Percentiles rank a stretch among this genome's conserved stretches.
These are phyloP conservation scores for Epichloe elymi DNA, from an alignment of 2,329 filamentous ascomycete genomes.

Conservation along the genomic window DNA sequence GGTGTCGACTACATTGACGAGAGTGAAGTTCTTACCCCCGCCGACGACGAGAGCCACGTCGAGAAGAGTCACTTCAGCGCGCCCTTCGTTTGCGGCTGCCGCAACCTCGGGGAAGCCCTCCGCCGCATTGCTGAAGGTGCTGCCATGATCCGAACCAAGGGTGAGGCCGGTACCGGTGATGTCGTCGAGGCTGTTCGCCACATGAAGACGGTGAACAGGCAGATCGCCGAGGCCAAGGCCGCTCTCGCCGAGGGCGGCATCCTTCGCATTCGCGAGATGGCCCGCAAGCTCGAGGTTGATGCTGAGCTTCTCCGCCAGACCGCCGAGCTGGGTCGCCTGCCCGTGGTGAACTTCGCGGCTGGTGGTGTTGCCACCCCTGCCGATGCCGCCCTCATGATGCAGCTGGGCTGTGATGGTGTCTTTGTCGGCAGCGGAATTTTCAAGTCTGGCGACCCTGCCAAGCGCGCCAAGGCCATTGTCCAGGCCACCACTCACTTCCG, in stretches of 20 bases:
- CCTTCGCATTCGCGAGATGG: conserved; percentile 50
- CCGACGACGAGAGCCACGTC: conserved; percentile 82
- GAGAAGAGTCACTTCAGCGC: conserved; percentile 72
- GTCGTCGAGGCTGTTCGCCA: conserved; percentile 94
- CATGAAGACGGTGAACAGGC: conserved; percentile 77
- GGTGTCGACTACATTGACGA: conserved; percentile 98
- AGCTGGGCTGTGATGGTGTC: conserved; percentile 92
- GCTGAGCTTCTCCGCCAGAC: conserved; percentile 73
- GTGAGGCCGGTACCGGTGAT: conserved; percentile 92
- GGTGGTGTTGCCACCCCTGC: conserved; percentile 99
- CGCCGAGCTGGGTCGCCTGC: conserved; percentile 73
- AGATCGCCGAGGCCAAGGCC: conserved; percentile 69
- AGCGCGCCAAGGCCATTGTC: conserved; percentile 88
- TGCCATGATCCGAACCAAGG: conserved; percentile 98
- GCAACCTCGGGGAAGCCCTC: conserved; percentile 86
- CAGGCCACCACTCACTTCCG: conserved; percentile 84
- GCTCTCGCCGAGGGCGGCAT: conserved; percentile 48
- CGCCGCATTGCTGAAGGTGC: conserved; percentile 85
- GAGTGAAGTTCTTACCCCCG: conserved; percentile 91
- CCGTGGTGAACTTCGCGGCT: conserved; percentile 95
- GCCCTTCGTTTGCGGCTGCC: conserved; percentile 93
- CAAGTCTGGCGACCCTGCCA: conserved; percentile 83
- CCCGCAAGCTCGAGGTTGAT: conserved; percentile 69
- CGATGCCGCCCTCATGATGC: conserved; percentile 95
- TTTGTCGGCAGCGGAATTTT: conserved; percentile 97